Evolutionary conservation across 805 yeast species (phyloP), one percentile per base, ranked within the genome.

Genomic region (Yamadazyma nakazawae): DNA sequence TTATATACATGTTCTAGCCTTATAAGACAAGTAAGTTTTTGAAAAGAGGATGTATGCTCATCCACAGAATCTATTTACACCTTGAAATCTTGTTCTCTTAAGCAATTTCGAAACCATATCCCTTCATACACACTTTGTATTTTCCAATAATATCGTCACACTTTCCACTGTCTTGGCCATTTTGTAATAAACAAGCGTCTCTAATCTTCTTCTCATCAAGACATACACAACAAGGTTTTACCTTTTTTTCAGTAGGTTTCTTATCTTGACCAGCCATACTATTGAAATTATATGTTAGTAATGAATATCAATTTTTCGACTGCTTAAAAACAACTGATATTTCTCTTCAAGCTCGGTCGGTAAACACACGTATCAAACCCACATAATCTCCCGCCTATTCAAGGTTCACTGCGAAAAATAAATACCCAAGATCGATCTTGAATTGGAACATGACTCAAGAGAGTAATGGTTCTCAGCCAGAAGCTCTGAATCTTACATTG

Each of bases 211-310:
- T 89, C 60, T 89, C 89, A 30, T 85, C 86, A 56, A 84, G 79
- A 67, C 98, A 94, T 18, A 92, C 98, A 62, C 98, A 92, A 68
- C 99, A 92, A 49, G 99, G 97, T 70, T 91, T 92, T 54, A 96
- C 96, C 62, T 88, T 51, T 8, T 28, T 12, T 84, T 34, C 67
- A 32, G 43, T 59, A 58, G 46, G 37, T 25, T 36, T 62, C 12
- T 46, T 49, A 11, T 38, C 46, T 34, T 43, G 48, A 10, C 24
- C 24, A 7, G 24, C 24, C 24, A 21, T 21, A 4, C 7, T 4
- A 21, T 21, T 21, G 7, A 21, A 21, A 21, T 21, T 21, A 21
- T 5, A 21, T 21, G 7, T 21, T 21, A 21, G 24, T 21, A 21
- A 21, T 21, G 24, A 21, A 21, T 21, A 21, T 21, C 24, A 21